Percentiles rank a stretch among this genome's conserved stretches.
Evolutionary conservation across 2,329 filamentous ascomycete genomes (phyloP).

Genomic region (Xylaria sp.): DNA sequence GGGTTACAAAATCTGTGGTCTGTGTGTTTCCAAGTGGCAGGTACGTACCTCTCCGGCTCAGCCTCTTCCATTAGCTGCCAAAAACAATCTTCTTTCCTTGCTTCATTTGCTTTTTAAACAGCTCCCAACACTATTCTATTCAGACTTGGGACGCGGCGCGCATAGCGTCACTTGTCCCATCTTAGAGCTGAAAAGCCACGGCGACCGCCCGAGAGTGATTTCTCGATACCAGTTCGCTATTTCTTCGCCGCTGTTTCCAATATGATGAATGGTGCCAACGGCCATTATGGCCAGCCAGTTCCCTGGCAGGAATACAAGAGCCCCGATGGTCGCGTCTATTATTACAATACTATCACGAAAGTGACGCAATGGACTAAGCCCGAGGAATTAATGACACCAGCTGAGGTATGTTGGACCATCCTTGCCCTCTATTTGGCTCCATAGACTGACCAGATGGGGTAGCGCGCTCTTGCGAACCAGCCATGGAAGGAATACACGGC

Average conservation of each 20-base stretch:
- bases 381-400: slow-evolving; percentile 79
- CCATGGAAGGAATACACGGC: slow-evolving; percentile 93
- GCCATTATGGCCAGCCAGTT: slow-evolving; percentile 52
- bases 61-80: slow-evolving; percentile 4
- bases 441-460: slow-evolving; percentile 27
- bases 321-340: slow-evolving; percentile 83
- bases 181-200: not conserved
- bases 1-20: not conserved
- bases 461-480: slow-evolving; percentile 80
- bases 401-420: slow-evolving; percentile 63
- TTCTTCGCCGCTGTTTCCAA: slow-evolving; percentile 5
- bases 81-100: slow-evolving; percentile 13
- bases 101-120: not conserved
- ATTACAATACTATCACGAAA: slow-evolving; percentile 85
- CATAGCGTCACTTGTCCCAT: not conserved
- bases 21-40: not conserved
- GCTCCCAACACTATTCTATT: not conserved
- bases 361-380: slow-evolving; percentile 95
- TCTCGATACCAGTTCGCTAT: not conserved
- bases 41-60: slow-evolving; percentile 16
- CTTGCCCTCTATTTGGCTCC: slow-evolving; percentile 11
- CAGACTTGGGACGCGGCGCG: not conserved
- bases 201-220: not conserved
- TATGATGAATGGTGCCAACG: slow-evolving; percentile 62
- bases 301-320: slow-evolving; percentile 82